Evolutionary conservation across 1,284 basidiomycete species (phyloP).

Genomic region (Inonotus hispidus): DNA sequence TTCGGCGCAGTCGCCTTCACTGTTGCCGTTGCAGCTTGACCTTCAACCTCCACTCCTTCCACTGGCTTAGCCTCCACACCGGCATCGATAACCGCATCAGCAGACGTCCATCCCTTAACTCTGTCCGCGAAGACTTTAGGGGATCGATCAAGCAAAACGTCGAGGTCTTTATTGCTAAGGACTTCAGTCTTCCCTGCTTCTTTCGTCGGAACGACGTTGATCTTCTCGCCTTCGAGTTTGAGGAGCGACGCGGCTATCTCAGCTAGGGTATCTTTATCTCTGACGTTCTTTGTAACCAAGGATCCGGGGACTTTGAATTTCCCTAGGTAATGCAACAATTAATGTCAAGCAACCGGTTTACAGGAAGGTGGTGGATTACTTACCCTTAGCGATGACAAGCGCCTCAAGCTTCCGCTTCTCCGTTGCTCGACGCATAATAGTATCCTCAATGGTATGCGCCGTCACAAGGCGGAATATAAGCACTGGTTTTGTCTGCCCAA

Average conservation of each 20-base stretch:
- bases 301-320: slow-evolving; percentile 71
- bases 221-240: slow-evolving; percentile 82
- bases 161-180: slow-evolving; percentile 76
- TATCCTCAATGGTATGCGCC: slow-evolving; percentile 86
- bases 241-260: slow-evolving; percentile 82
- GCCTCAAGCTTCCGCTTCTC: slow-evolving; percentile 91
- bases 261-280: slow-evolving; percentile 56
- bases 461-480: slow-evolving; percentile 86
- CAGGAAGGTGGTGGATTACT: slow-evolving; percentile 17
- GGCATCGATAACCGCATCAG: slow-evolving; percentile 17
- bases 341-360: slow-evolving; percentile 5
- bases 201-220: slow-evolving; percentile 78
- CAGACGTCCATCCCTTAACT: slow-evolving; percentile 72
- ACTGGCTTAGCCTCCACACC: slow-evolving; percentile 20
- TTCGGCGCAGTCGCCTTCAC: slow-evolving; percentile 49
- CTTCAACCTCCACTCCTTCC: slow-evolving; percentile 28
- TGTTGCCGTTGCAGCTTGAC: slow-evolving; percentile 25
- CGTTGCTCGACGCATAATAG: slow-evolving; percentile 84
- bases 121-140: slow-evolving; percentile 75
- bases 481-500: slow-evolving; percentile 88
- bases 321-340: slow-evolving; percentile 36
- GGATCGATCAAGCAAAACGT: slow-evolving; percentile 76
- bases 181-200: slow-evolving; percentile 64
- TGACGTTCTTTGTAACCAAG: slow-evolving; percentile 34
- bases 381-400: slow-evolving; percentile 89